Evolutionary conservation across 305 asterid genomes (phyloP).

Genomic region (Fraxinus platypoda): DNA sequence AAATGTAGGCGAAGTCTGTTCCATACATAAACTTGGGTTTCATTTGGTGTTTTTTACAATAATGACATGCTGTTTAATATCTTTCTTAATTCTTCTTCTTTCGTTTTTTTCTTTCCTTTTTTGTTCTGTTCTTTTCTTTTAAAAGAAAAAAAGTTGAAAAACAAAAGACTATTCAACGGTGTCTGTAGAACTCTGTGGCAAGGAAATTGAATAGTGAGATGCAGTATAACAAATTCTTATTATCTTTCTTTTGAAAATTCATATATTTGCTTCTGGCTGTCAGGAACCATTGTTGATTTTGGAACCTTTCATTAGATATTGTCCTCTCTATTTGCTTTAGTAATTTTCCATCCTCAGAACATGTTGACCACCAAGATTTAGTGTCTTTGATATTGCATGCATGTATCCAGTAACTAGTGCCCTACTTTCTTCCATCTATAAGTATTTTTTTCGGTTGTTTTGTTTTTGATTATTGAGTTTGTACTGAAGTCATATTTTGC

Average conservation of each 20-base stretch:
- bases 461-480: slow-evolving; percentile 14
- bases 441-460: neutral
- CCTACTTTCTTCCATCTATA: neutral
- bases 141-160: neutral
- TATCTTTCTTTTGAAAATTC: neutral
- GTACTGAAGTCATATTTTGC: neutral
- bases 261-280: neutral
- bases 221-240: neutral
- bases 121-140: neutral
- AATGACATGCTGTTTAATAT: neutral
- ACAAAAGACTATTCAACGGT: neutral
- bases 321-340: slow-evolving; percentile 12
- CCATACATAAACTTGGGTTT: neutral
- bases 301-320: neutral
- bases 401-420: neutral
- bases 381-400: slow-evolving; percentile 1
- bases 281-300: neutral
- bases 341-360: slow-evolving; percentile 12
- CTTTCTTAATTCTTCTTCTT: neutral
- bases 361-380: slow-evolving; percentile 15
- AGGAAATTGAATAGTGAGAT: neutral
- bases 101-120: neutral
- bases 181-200: neutral
- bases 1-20: neutral
- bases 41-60: neutral